Conservation (phyloP, 495 filamentous ascomycete species). For the Beverwykella pulmonaria region DNA sequence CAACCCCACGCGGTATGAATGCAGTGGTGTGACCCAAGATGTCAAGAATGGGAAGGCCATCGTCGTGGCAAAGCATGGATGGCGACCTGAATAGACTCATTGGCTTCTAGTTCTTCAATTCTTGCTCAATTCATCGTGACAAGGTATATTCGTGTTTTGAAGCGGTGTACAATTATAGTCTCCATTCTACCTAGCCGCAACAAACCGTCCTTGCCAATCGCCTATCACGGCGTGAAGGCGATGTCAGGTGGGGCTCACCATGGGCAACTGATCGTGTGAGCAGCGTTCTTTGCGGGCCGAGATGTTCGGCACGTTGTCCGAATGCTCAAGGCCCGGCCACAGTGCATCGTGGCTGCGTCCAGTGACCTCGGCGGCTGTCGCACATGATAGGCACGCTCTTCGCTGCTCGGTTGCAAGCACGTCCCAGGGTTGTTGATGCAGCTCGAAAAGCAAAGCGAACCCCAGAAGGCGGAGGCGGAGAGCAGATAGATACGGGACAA, state of each 20-base stretch:
- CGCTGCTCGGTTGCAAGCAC: not conserved
- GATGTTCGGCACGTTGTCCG: not conserved
- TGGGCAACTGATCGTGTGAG: conserved; percentile 14
- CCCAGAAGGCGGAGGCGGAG: not conserved
- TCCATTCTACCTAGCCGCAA: not conserved
- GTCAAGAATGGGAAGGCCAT: not conserved
- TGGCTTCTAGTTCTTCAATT: not conserved
- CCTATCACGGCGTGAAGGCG: not conserved
- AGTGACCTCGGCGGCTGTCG: not conserved
- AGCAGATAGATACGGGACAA: not conserved
- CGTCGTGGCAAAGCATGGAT: not conserved
- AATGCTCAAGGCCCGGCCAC: not conserved
- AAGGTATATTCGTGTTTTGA: not conserved
- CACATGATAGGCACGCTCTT: conserved; percentile 3
- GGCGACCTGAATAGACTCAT: not conserved
- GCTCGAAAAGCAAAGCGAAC: not conserved
- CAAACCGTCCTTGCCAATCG: not conserved
- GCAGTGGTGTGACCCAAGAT: not conserved
- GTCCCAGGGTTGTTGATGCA: not conserved
- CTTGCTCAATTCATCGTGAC: not conserved
- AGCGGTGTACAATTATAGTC: not conserved
- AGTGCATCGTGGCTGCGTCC: not conserved
- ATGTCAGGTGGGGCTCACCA: not conserved
- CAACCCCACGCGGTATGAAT: not conserved
- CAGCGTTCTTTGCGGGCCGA: conserved; percentile 4